Evolutionary conservation across 768 basidiomycete genomes (phyloP), one percentile per base, ranked within the genome.

Genomic region (Mycena rosella): DNA sequence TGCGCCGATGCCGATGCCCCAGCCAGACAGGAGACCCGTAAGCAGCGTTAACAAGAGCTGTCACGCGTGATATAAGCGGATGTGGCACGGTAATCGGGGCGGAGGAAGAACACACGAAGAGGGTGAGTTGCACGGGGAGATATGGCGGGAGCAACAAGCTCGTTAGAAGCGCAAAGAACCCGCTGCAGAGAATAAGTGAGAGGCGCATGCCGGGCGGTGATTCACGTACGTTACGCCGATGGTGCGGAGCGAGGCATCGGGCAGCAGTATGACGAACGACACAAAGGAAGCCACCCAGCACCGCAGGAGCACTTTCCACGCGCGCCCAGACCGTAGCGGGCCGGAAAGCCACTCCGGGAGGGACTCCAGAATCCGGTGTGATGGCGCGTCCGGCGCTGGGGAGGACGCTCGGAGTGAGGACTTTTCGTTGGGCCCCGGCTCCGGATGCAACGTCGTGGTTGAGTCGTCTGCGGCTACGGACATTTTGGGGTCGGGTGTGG

Each of bases 1-100:
- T 0, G 82, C 86, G 0, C 85, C 87, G 13, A 80, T 78, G 1
- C 87, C 86, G 68, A 87, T 79, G 0, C 83, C 88, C 88, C 88
- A 90, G 15, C 87, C 87, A 1, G 86, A 45, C 3, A 80, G 77
- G 49, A 85, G 70, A 1, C 88, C 88, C 9, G 88, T 18, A 27
- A 86, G 67, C 42, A 89, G 68, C 0, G 83, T 87, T n/a, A 81
- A 73, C 2, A 84, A 71, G 8, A 76, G 72, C 83, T 84, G 30
- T 18, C 17, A 40, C 14, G 7, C 34, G 34, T 40, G 38, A 40
- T 8, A 10, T 15, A 40, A 18, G 5, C 3, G 14, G 14, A 40
- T 8, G 38, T n/a, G n/a, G n/a, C n/a, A n/a, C n/a, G n/a, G n/a
- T n/a, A 62, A 18, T 3, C n/a, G n/a, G n/a, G 2, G 38, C 42